phyloP scores from a whole-genome alignment of 2,329 filamentous ascomycete species.

The Clarireedia hainanense region DNA sequence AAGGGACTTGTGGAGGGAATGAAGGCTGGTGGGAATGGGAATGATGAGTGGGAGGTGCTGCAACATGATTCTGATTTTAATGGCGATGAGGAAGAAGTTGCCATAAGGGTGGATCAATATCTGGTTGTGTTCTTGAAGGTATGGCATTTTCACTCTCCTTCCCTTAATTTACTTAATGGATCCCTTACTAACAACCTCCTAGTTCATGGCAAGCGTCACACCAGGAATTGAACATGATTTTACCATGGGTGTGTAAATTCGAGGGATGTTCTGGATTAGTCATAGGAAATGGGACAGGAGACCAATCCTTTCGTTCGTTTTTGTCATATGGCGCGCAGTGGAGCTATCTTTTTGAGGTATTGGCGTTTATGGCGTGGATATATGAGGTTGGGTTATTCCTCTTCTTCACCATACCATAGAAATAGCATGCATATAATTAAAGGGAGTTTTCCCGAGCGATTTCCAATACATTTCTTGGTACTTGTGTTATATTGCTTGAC shows the following conservation, averaged over 20 bases:
- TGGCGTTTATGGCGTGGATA: background rate
- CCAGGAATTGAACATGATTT: slow-evolving; percentile 97
- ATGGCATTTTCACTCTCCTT: slow-evolving; percentile 21
- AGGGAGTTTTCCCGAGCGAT: no score
- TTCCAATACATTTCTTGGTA: background rate
- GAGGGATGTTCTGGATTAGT: background rate
- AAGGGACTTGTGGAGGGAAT: slow-evolving; percentile 31
- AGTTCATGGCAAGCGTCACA: slow-evolving; percentile 82
- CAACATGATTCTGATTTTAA: slow-evolving; percentile 50
- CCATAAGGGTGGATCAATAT: slow-evolving; percentile 83
- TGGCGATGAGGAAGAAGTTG: slow-evolving; percentile 60
- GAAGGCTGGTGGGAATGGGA: slow-evolving; percentile 42
- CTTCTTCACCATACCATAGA: no score
- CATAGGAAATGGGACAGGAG: background rate
- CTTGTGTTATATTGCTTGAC: background rate
- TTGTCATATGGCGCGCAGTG: no score
- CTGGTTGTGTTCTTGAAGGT: slow-evolving; percentile 79
- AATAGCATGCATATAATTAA: no score
- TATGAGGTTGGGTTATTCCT: no score
- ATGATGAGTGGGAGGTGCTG: slow-evolving; percentile 60
- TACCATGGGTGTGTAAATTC: slow-evolving; percentile 75
- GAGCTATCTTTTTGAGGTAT: no score
- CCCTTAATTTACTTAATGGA: background rate
- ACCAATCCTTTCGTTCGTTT: background rate
- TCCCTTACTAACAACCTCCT: slow-evolving; percentile 31